Evolutionary conservation across 2,329 filamentous ascomycete genomes (phyloP), one percentile per base, ranked within the genome.

Genomic region (Fusarium sp.): DNA sequence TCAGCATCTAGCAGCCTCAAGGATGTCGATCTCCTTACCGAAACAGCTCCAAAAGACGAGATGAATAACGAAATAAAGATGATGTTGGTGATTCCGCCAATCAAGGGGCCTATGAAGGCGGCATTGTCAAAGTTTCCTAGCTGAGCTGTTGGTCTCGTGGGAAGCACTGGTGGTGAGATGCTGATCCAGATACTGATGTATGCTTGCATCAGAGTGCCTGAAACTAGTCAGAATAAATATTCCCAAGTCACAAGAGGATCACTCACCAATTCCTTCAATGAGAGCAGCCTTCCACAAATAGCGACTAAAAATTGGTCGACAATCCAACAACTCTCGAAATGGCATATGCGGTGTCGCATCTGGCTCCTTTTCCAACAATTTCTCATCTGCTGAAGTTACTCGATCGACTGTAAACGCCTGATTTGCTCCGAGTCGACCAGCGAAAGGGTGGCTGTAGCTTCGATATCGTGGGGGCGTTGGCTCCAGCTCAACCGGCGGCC

Each of bases 41-140:
- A 87, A 1, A 86, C 82, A 0, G 87, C 84, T 0, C 83, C 86
- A 27, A 87, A 84, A 0, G 82, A 82, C 53, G 83, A 86, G 38
- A 89, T 88, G 70, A 89, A 86, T 1, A 90, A 77, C 0, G 85
- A 82, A 16, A 88, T 79, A 16, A 80, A 74, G 8, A 83, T 42
- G 0, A 81, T 68, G 42, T 81, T 82, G 1, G 78, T 70, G 0
- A 82, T 59, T 0, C 78, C 78, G 2, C 80, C 81, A 1, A 81
- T 62, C 0, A 82, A 64, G 1, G 81, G 80, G 0, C 79, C 79
- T 0, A 81, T 27, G 20, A 82, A 81, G 1, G 75, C 20, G 1
- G 76, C 77, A 8, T 79, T 79, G 36, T 78, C 55, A n/a, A 79
- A 79, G 20, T 22, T 57, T 0, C 77, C 77, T 0, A 73, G 42